Base-by-base conservation (phyloP, 805 yeast species). In the Saccharomycopsis oosterbeekiorum region DNA sequence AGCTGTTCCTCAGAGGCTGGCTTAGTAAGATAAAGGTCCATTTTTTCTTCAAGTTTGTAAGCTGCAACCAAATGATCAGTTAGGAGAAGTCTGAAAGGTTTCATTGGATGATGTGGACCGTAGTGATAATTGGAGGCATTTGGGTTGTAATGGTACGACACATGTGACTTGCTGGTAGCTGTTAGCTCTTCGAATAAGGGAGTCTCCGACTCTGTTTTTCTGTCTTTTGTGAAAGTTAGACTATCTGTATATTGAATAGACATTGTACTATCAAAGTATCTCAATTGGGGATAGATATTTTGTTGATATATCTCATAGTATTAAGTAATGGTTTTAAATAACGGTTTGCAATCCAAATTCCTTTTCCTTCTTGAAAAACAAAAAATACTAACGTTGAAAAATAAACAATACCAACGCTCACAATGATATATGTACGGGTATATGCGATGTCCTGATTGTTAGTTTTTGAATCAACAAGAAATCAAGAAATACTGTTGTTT, bases 81-180 rank as follows among this genome's bases (percentile, higher is more conserved):
- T 55, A 93, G 80, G 92, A 91, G 86, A 64, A 94, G 77, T 66
- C 99, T 77, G 72, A 92, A 89, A 15, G 99, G 99, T 72, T 93
- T 93, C 99, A 93, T 93, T n/a, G 99, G 99, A 73, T 93, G 99
- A 63, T 84, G 82, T 1, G 89, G 88, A 17, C 99, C 99, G 72
- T 89, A 92, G 69, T 92, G 97, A 73, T 85, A 92, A 65, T 83
- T 81, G 1, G 89, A 79, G 0, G 86, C 96, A 59, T 85, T 83
- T 29, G 91, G 88, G 71, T 91, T 91, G 73, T 81, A 89, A 72
- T 91, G 97, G 74, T 91, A 91, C 9, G 96, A 89, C 0, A 91
- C 97, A 68, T 82, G 75, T 2, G 85, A 84, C 12, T 75, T 75
- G 62, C 78, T 77, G 19, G 76, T 68, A 1, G 77, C 72, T 58